Conservation (phyloP, 2,329 filamentous ascomycete species). For the Trichoderma gracile region DNA sequence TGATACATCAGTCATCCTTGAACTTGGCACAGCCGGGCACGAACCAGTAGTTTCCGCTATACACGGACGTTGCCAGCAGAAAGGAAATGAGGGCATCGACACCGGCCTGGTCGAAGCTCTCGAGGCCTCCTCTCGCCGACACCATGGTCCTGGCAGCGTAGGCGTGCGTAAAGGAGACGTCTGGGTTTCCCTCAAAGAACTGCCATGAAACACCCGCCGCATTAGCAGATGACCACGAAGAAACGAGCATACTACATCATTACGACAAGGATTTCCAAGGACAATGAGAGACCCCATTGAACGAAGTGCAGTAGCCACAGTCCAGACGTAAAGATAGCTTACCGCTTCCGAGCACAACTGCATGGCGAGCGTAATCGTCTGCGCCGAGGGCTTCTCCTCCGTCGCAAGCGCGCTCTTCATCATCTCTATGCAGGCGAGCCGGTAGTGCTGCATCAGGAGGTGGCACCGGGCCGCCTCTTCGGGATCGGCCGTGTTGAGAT, state of each 20-base stretch:
- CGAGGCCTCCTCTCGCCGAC: conserved; percentile 8
- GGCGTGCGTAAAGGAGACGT: conserved; percentile 4
- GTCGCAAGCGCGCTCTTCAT: conserved; percentile 5
- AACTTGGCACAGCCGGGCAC: conserved; percentile 5
- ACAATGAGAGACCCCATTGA: too few species aligned
- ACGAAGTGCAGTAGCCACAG: too few species aligned
- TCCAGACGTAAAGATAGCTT: too few species aligned
- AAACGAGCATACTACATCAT: too few species aligned
- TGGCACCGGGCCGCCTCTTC: conserved; percentile 1
- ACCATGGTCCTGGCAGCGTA: conserved; percentile 21
- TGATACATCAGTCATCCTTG: not conserved
- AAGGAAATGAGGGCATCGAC: conserved; percentile 5
- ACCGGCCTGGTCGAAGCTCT: not conserved
- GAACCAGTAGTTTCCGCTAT: not conserved
- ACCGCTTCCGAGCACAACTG: conserved; percentile 17
- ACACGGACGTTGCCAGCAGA: conserved; percentile 1
- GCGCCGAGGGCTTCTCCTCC: not conserved
- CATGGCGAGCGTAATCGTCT: conserved; percentile 17
- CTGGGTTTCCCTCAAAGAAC: conserved; percentile 9
- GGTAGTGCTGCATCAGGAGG: not conserved
- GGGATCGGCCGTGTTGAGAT: not conserved
- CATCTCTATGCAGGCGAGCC: conserved; percentile 3
- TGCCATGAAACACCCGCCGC: not conserved
- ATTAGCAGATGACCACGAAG: too few species aligned
- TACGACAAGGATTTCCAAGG: too few species aligned